Evolutionary conservation across 331 rosid species (phyloP).

Genomic region (Phaseolus coccineus): DNA sequence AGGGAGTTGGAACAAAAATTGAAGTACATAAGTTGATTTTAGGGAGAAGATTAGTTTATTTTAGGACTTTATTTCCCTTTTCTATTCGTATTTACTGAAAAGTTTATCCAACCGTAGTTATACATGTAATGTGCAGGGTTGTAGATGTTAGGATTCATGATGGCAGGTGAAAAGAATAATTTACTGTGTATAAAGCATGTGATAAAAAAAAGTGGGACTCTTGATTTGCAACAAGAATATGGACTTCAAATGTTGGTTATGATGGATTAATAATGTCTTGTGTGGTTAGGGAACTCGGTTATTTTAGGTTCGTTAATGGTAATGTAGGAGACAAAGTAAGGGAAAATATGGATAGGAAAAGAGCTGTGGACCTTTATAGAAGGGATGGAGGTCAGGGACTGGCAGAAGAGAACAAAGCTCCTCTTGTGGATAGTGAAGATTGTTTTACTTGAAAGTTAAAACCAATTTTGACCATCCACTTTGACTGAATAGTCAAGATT

Average conservation of each 20-base stretch:
- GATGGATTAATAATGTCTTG: constrained; percentile 10
- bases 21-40: neutral
- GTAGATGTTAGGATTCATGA: constrained; percentile 24
- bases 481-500: too few relatives aligned
- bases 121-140: neutral
- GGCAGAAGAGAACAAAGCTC: too few relatives aligned
- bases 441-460: too few relatives aligned
- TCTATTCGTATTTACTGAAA: neutral
- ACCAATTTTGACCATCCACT: too few relatives aligned
- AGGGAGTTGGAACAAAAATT: neutral
- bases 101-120: neutral
- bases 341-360: constrained; percentile 9
- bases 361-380: constrained; percentile 9
- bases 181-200: constrained; percentile 13
- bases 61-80: neutral
- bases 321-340: neutral
- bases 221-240: constrained; percentile 31
- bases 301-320: constrained; percentile 1
- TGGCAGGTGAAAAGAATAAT: neutral
- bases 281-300: constrained; percentile 19
- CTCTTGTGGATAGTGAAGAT: too few relatives aligned
- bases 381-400: neutral
- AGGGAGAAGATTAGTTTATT: neutral
- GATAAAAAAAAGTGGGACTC: neutral
- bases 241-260: constrained; percentile 28